Conservation (phyloP, 208 protist species). For the Willaertia magna region DNA sequence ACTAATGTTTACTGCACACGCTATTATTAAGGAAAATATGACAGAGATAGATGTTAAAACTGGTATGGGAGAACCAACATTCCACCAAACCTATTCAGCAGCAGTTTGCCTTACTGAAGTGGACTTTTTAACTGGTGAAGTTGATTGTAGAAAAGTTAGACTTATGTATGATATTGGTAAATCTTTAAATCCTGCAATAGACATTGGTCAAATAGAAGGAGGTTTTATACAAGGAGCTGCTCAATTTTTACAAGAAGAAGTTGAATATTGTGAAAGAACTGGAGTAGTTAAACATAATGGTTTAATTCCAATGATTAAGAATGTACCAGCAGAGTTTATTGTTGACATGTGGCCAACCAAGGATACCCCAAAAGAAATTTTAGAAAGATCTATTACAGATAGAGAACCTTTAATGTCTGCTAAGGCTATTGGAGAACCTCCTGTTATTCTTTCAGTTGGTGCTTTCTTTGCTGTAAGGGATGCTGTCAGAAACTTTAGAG, state of each 20-base stretch:
- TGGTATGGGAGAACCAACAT: not conserved
- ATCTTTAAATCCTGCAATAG: constrained; percentile 48
- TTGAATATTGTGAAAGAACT: not conserved
- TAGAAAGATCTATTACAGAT: not conserved
- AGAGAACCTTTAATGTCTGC: not conserved
- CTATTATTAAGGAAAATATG: not conserved
- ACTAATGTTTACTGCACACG: too few species aligned
- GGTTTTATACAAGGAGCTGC: constrained; percentile 52
- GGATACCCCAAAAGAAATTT: not conserved
- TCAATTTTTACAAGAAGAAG: not conserved
- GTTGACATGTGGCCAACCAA: not conserved
- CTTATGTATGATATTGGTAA: constrained; percentile 48
- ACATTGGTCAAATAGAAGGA: constrained; percentile 58
- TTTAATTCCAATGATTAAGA: not conserved
- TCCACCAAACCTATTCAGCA: not conserved
- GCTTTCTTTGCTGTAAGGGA: not conserved
- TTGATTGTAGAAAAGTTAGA: constrained; percentile 28
- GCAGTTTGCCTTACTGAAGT: constrained; percentile 31
- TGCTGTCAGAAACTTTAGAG: not conserved
- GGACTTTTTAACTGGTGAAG: constrained; percentile 49
- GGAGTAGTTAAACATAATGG: not conserved
- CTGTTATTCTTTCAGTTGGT: not conserved
- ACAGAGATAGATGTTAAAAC: not conserved
- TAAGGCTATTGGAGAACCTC: not conserved
- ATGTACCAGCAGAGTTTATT: not conserved